These are phyloP conservation scores for Nemania diffusa DNA, from an alignment of 2,329 filamentous ascomycete genomes.

Conservation along the genomic window DNA sequence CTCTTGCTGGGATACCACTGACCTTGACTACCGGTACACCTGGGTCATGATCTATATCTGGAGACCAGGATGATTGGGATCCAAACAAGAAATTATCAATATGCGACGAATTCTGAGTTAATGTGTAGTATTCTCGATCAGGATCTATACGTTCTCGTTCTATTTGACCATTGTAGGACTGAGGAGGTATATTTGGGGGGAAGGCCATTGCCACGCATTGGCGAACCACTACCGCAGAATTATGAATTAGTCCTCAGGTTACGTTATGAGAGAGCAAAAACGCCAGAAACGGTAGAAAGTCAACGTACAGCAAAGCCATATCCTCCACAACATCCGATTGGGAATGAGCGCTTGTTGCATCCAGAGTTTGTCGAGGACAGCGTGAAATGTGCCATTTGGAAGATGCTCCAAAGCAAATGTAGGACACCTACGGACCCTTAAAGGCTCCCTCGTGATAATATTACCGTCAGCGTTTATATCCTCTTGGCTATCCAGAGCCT, in stretches of 20 bases:
- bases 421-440: conserved; percentile 1
- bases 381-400: conserved; percentile 11
- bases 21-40: conserved; percentile 27
- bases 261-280: neutral
- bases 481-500: neutral
- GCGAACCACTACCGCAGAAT: conserved; percentile 24
- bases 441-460: neutral
- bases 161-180: neutral
- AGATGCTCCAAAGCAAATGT: conserved; percentile 34
- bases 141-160: conserved; percentile 1
- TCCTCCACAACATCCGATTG: conserved; percentile 27
- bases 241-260: neutral
- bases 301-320: conserved; percentile 47
- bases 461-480: neutral
- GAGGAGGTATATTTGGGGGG: neutral
- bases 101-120: conserved; percentile 27
- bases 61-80: neutral
- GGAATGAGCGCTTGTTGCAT: neutral
- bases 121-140: neutral
- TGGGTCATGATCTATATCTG: conserved; percentile 24
- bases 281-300: conserved; percentile 24
- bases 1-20: neutral
- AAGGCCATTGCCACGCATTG: conserved; percentile 35
- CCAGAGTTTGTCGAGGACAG: neutral
- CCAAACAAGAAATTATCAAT: conserved; percentile 25